A percentile compares a stretch with the other conserved stretches of the same genome.
phyloP scores from a whole-genome alignment of 495 filamentous ascomycete genomes.

The Pseudotulostoma volvatum region DNA sequence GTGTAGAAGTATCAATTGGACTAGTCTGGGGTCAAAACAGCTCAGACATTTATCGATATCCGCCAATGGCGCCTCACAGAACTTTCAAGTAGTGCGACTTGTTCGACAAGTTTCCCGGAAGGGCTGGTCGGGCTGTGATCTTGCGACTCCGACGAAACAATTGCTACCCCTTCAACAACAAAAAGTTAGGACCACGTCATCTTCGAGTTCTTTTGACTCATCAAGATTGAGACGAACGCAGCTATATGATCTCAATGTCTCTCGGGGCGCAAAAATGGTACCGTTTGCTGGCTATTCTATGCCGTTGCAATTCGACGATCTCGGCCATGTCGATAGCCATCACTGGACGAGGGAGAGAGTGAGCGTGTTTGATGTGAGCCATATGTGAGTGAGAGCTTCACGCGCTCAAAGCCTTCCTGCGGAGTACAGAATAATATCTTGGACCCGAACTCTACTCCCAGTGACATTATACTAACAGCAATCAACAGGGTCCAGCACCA shows the following conservation, averaged over 20 bases:
- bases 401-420: no score
- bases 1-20: constrained; percentile 18
- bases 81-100: constrained; percentile 17
- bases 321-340: constrained; percentile 65
- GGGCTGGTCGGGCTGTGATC: constrained; percentile 21
- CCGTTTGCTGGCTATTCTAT: constrained; percentile 89
- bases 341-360: constrained; percentile 71
- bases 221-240: constrained; percentile 48
- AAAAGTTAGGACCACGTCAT: constrained; percentile 5
- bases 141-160: constrained; percentile 11
- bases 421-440: no score
- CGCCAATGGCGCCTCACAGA: constrained; percentile 22
- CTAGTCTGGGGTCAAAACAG: constrained; percentile 15
- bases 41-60: constrained; percentile 15
- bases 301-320: constrained; percentile 73
- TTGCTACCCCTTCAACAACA: constrained; percentile 9
- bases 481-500: constrained; percentile 44
- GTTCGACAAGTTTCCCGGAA: no score
- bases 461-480: no score
- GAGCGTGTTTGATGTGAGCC: constrained; percentile 72
- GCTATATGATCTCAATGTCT: constrained; percentile 68
- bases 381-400: constrained; percentile 35
- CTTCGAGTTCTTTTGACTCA: constrained; percentile 31
- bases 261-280: constrained; percentile 80
- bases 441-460: no score